Evolutionary conservation across 2,329 filamentous ascomycete genomes (phyloP), one percentile per base, ranked within the genome.

Genomic region (Didymella lethalis): DNA sequence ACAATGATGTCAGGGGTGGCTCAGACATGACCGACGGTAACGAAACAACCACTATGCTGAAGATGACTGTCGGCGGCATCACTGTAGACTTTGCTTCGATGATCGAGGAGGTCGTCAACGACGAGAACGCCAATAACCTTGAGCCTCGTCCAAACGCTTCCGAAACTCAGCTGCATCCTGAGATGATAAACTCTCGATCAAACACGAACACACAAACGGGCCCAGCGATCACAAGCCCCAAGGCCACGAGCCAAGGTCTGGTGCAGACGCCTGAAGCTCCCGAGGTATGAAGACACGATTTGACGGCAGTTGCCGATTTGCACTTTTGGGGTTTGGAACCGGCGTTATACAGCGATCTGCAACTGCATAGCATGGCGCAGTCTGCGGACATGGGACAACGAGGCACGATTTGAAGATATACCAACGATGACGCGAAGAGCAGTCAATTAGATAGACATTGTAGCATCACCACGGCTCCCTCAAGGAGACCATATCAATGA

Each of bases 91-190:
- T 78, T 50, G 67, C 71, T 14, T 71, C 69, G 14, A 75, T 78
- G 67, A 77, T 78, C 45, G 74, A 76, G 45, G 71, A 74, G 50
- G 75, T 76, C 5, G 73, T 71, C n/a, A 62, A 64, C 43, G 57
- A 64, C 25, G 62, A 48, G n/a, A 61, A 61, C 23, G 6, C 43
- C 16, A 44, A 53, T 16, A 41, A 10, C 23, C 11, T 49, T 23
- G 45, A 55, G 38, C 10, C n/a, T 7, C 28, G 12, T 44, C 14
- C 45, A 36, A 36, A 41, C 10, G 38, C n/a, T 6, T 23, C 29
- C 31, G 44, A 53, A 44, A 48, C 48, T 7, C 48, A 43, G 16
- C 11, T 23, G 7, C 20, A 25, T 28, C 49, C 49, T 29, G 46
- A 50, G 40, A 23, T 18, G 38, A 49, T 31, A 11, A 45, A 40